Conservation (phyloP, 2,329 filamentous ascomycete species). For the Purpureocillium takamizusanense region DNA sequence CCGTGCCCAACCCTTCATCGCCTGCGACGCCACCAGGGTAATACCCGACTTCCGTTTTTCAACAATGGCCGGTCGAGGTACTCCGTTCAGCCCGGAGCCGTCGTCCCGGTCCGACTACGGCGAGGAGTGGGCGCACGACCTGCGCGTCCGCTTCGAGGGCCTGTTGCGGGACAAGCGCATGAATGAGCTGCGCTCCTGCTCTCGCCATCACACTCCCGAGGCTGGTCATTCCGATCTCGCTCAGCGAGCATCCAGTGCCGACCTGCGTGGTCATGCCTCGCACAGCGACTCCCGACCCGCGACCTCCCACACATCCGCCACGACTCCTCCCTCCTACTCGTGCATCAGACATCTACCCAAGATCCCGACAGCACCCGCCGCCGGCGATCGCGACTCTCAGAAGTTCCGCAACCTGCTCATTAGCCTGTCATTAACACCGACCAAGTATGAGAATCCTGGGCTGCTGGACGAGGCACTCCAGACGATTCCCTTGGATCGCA, state of each 20-base stretch:
- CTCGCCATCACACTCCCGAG: slow-evolving; percentile 51
- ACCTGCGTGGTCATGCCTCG: slow-evolving; percentile 31
- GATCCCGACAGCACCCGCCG: slow-evolving; percentile 63
- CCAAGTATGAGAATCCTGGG: slow-evolving; percentile 93
- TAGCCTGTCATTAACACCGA: slow-evolving; percentile 78
- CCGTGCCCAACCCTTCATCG: background rate
- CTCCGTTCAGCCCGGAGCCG: slow-evolving; percentile 19
- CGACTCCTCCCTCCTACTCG: slow-evolving; percentile 39
- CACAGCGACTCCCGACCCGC: slow-evolving; percentile 34
- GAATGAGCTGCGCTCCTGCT: slow-evolving; percentile 55
- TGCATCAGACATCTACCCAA: slow-evolving; percentile 40
- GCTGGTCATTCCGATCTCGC: slow-evolving; percentile 47
- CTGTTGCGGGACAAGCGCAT: slow-evolving; percentile 79
- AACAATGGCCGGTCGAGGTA: slow-evolving; percentile 29
- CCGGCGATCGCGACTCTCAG: slow-evolving; percentile 54
- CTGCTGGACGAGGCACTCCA: slow-evolving; percentile 85
- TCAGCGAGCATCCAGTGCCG: slow-evolving; percentile 41
- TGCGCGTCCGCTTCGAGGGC: slow-evolving; percentile 79
- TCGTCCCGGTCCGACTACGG: slow-evolving; percentile 38
- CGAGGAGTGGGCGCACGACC: slow-evolving; percentile 67
- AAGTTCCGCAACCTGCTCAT: slow-evolving; percentile 78
- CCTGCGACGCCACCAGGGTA: background rate
- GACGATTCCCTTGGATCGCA: slow-evolving; percentile 77
- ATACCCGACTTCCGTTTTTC: background rate
- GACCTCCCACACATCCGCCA: slow-evolving; percentile 31